These are phyloP conservation scores for Parasitella parasitica DNA, from an alignment of 371 early-diverging fungal genomes.

Conservation along the genomic window DNA sequence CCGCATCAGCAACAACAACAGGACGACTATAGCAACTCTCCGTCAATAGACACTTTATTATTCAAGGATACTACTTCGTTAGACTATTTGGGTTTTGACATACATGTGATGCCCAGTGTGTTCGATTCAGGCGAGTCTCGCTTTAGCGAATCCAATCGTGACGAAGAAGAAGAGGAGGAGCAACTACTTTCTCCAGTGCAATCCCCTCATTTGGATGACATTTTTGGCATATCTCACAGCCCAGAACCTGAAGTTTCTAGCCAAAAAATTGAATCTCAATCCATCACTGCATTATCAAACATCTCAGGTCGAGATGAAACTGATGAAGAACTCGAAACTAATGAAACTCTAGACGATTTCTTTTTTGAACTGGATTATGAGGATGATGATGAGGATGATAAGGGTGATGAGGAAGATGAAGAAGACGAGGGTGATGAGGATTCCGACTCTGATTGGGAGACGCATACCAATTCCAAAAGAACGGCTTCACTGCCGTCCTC, in stretches of 20 bases:
- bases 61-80: slow-evolving; percentile 4
- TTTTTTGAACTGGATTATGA: neutral
- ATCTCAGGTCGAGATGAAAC: neutral
- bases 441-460: slow-evolving; percentile 20
- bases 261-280: neutral
- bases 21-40: neutral
- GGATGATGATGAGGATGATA: neutral
- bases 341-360: neutral
- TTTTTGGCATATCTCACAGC: neutral
- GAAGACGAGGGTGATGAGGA: slow-evolving; percentile 7
- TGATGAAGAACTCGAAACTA: neutral
- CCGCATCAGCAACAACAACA: neutral
- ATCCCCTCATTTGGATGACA: slow-evolving; percentile 7
- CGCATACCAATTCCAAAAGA: neutral
- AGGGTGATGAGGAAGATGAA: neutral
- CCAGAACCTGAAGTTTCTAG: neutral
- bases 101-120: neutral
- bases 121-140: slow-evolving; percentile 19
- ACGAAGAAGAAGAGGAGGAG: slow-evolving; percentile 18
- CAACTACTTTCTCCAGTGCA: slow-evolving; percentile 16
- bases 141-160: slow-evolving; percentile 15
- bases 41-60: neutral
- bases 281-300: neutral
- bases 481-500: slow-evolving; percentile 1
- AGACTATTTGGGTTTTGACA: slow-evolving; percentile 4